A percentile compares a stretch with the other conserved stretches of the same genome.
Evolutionary conservation across 176 grass and related monocot genomes (phyloP).

Genomic region (Oryza meyeriana): DNA sequence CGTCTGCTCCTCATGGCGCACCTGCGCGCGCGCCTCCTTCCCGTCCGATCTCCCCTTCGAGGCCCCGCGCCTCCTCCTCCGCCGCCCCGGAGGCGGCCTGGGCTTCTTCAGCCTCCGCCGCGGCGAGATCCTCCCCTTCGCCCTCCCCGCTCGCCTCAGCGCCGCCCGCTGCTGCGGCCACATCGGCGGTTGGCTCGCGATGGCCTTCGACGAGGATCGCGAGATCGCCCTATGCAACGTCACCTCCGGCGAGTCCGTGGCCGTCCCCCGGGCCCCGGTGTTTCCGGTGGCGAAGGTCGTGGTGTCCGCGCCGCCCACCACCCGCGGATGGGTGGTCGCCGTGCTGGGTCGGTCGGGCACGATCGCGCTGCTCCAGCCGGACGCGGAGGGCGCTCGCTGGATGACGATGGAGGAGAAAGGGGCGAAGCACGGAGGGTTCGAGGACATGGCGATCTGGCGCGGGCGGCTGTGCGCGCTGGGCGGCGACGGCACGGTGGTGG

Average conservation of each 20-base stretch:
- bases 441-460: slow-evolving; percentile 34
- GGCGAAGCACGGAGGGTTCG: background rate
- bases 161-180: slow-evolving; percentile 36
- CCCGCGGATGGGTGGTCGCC: slow-evolving; percentile 17
- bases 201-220: slow-evolving; percentile 28
- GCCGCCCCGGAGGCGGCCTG: slow-evolving; percentile 1
- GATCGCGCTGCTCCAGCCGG: slow-evolving; percentile 23
- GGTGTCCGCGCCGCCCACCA: slow-evolving; percentile 29
- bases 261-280: background rate
- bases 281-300: slow-evolving; percentile 28
- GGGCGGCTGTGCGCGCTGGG: slow-evolving; percentile 20
- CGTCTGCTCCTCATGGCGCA: slow-evolving; percentile 39
- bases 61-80: slow-evolving; percentile 36
- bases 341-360: slow-evolving; percentile 27
- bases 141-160: background rate
- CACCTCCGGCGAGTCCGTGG: background rate
- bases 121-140: slow-evolving; percentile 19
- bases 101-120: slow-evolving; percentile 40
- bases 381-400: background rate
- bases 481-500: background rate
- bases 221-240: slow-evolving; percentile 5
- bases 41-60: slow-evolving; percentile 31
- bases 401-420: background rate
- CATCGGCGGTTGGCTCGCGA: slow-evolving; percentile 27
- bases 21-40: slow-evolving; percentile 25